phyloP scores from a whole-genome alignment of 2,329 filamentous ascomycete genomes.

The Colletotrichum paranaense region DNA sequence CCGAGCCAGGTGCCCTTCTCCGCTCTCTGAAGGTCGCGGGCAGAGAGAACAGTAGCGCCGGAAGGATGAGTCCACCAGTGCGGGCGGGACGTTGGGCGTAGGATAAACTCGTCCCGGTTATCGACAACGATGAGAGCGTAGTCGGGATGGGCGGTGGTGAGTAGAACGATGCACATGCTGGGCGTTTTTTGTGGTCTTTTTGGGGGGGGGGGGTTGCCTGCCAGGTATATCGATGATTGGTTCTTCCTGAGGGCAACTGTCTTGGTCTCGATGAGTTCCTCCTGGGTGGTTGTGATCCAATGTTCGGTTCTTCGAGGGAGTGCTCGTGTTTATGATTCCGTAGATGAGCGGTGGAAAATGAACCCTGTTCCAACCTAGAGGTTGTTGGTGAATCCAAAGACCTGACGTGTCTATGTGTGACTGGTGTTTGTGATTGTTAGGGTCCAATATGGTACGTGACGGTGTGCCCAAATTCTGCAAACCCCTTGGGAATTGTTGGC shows the following conservation, averaged over 20 bases:
- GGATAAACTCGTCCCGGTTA: conserved; percentile 81
- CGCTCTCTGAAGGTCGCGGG: conserved; percentile 70
- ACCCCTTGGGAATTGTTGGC: neutral
- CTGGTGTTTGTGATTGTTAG: neutral
- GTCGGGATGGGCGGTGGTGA: conserved; percentile 80
- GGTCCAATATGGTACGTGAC: conserved; percentile 1
- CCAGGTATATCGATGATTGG: neutral
- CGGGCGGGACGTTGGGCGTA: conserved; percentile 71
- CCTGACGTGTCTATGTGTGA: conserved; percentile 12
- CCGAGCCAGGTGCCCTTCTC: conserved; percentile 76
- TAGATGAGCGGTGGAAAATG: neutral
- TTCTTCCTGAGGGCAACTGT: neutral
- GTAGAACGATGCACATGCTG: conserved; percentile 81
- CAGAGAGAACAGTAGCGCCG: conserved; percentile 63
- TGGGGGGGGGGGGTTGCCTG: neutral
- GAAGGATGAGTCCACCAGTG: conserved; percentile 70
- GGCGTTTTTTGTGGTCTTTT: neutral
- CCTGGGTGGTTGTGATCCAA: neutral
- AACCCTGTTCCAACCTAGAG: conserved; percentile 1
- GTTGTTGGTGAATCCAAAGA: conserved; percentile 8
- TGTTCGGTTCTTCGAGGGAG: neutral
- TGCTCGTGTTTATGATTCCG: neutral
- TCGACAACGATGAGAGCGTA: conserved; percentile 82
- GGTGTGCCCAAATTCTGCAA: neutral
- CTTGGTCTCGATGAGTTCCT: neutral